Conservation (phyloP, 345 rosid species). For the Eucalyptus decipiens region DNA sequence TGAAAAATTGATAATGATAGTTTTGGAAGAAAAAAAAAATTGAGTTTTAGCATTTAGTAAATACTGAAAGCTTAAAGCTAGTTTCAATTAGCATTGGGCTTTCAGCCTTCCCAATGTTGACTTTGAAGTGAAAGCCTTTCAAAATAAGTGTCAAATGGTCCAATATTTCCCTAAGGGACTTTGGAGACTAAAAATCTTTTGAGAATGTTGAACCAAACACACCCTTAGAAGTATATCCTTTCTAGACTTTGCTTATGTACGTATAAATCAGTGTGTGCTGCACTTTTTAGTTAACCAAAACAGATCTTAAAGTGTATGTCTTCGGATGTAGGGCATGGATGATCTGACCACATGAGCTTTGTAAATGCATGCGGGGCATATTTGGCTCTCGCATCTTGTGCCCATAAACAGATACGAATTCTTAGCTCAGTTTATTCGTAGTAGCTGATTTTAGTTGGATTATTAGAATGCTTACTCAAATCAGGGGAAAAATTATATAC, state of each 20-base stretch:
- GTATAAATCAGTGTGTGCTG: not conserved
- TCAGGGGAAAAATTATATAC: not conserved
- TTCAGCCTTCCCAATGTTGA: no score
- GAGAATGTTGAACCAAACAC: no score
- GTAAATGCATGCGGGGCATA: not conserved
- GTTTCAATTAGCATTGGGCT: fast-evolving
- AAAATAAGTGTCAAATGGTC: fast-evolving
- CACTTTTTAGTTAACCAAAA: not conserved
- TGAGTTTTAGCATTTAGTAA: no score
- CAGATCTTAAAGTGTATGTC: not conserved
- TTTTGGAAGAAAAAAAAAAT: no score
- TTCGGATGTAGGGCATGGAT: not conserved
- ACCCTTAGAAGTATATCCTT: not conserved
- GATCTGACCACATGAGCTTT: not conserved
- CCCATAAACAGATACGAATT: not conserved
- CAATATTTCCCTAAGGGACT: fast-evolving
- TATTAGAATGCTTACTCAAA: not conserved
- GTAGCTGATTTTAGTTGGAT: not conserved
- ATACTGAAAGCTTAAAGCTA: no score
- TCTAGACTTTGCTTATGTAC: not conserved
- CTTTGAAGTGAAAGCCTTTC: no score
- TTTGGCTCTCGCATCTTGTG: not conserved
- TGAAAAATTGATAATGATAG: no score
- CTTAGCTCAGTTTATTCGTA: not conserved
- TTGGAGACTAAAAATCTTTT: no score